Conservation (phyloP, 1,284 basidiomycete genomes). For the Pseudozyma sp. region DNA sequence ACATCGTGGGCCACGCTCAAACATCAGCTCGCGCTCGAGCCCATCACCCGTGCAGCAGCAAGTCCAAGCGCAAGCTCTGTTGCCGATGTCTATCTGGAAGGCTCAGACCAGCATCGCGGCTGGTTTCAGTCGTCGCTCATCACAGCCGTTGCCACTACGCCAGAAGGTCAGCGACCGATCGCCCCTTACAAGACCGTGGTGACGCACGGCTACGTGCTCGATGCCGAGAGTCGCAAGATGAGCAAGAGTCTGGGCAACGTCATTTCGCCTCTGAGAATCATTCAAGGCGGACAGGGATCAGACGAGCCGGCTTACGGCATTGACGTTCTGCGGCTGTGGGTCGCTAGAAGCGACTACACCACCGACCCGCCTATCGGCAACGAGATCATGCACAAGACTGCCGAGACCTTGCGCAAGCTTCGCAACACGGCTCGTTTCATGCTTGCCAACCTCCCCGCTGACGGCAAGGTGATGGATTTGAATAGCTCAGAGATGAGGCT, state of each 20-base stretch:
- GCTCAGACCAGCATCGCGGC: conserved; percentile 96
- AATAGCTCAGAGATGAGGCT: conserved; percentile 36
- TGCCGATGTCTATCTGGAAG: conserved; percentile 93
- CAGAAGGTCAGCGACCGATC: conserved; percentile 48
- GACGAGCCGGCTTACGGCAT: conserved; percentile 84
- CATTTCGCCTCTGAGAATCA: conserved; percentile 82
- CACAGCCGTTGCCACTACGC: conserved; percentile 76
- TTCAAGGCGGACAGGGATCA: conserved; percentile 76
- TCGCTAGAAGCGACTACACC: conserved; percentile 88
- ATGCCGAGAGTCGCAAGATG: conserved; percentile 94
- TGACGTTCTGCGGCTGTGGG: conserved; percentile 91
- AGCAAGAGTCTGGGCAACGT: conserved; percentile 97
- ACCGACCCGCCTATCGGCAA: conserved; percentile 87
- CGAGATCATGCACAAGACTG: conserved; percentile 80
- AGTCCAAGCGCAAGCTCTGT: conserved; percentile 57
- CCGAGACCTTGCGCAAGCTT: conserved; percentile 84
- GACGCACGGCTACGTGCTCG: conserved; percentile 97
- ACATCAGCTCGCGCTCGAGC: conserved; percentile 62
- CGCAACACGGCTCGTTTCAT: conserved; percentile 91
- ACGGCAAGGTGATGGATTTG: conserved; percentile 8
- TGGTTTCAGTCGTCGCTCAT: conserved; percentile 98
- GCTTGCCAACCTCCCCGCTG: conserved; percentile 76
- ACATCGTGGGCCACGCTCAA: conserved; percentile 88
- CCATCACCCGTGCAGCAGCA: neutral
- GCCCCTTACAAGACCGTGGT: conserved; percentile 84